Conservation (phyloP, 2,329 filamentous ascomycete genomes). For the Bipolaris gigantea region DNA sequence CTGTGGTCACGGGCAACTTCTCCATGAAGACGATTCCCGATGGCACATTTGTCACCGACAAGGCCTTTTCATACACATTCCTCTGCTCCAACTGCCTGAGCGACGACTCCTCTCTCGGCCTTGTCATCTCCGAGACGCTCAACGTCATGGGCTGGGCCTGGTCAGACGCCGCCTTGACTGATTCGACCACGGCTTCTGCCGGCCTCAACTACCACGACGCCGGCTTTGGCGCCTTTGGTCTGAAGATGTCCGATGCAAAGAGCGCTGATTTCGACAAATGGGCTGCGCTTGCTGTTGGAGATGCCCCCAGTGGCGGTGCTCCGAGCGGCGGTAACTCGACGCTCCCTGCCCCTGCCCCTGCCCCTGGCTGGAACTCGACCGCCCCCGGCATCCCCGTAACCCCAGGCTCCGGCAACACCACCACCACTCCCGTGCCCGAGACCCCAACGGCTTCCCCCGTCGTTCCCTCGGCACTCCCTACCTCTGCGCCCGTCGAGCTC, state of each 20-base stretch:
- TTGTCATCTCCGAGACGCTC: conserved; percentile 28
- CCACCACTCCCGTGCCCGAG: neutral
- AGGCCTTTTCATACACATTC: conserved; percentile 59
- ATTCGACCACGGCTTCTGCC: conserved; percentile 26
- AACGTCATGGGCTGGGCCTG: conserved; percentile 41
- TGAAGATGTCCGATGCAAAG: conserved; percentile 32
- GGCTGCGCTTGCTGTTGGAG: conserved; percentile 37
- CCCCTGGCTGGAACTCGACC: conserved; percentile 26
- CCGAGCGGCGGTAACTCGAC: conserved; percentile 29
- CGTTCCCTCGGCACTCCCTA: conserved; percentile 4
- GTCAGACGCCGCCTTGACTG: conserved; percentile 29
- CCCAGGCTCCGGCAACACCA: neutral
- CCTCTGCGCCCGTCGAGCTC: conserved; percentile 16
- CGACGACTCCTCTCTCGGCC: conserved; percentile 20
- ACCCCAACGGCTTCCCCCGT: neutral
- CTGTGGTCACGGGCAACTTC: conserved; percentile 48
- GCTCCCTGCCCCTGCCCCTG: conserved; percentile 17
- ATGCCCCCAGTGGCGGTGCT: conserved; percentile 16
- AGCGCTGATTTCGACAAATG: conserved; percentile 40
- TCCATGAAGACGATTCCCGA: conserved; percentile 52
- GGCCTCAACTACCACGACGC: conserved; percentile 36
- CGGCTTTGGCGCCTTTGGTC: conserved; percentile 40
- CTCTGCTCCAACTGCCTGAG: conserved; percentile 51
- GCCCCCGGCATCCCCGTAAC: neutral
- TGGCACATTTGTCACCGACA: conserved; percentile 57